These are phyloP conservation scores for Herpetomonas tarakana DNA, from an alignment of 208 protist genomes.

Conservation along the genomic window DNA sequence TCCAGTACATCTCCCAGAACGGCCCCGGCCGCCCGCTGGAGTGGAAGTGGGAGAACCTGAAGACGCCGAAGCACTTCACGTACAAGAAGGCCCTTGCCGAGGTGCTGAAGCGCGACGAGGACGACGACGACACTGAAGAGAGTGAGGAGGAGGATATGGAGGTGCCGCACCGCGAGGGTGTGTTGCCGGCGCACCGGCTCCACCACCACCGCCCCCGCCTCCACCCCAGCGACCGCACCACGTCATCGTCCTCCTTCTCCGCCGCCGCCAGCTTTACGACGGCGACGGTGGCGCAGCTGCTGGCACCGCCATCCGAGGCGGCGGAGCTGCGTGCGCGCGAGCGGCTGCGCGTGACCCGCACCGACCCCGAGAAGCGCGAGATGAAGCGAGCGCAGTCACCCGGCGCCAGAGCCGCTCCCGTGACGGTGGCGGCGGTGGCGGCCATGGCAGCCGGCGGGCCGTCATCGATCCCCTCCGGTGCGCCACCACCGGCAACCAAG, in stretches of 20 bases:
- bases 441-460: constrained; percentile 1
- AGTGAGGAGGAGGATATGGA: constrained; percentile 11
- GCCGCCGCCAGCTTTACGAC: constrained; percentile 23
- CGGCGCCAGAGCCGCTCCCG: background rate
- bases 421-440: background rate
- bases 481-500: constrained; percentile 3
- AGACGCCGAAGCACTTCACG: constrained; percentile 41
- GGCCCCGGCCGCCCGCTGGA: constrained; percentile 23
- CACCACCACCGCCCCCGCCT: background rate
- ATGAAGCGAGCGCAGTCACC: constrained; percentile 4
- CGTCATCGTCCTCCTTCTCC: constrained; percentile 4
- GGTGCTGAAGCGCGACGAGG: constrained; percentile 31
- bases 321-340: constrained; percentile 35
- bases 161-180: constrained; percentile 7
- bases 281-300: constrained; percentile 38
- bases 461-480: background rate
- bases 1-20: constrained; percentile 33
- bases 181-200: constrained; percentile 2
- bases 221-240: background rate
- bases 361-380: constrained; percentile 22
- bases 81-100: constrained; percentile 35
- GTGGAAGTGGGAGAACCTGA: constrained; percentile 46
- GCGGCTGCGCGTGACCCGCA: constrained; percentile 34
- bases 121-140: constrained; percentile 24
- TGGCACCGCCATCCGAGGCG: constrained; percentile 30